Base-by-base conservation (phyloP, 768 basidiomycete species). In the Pleurotus platypus region DNA sequence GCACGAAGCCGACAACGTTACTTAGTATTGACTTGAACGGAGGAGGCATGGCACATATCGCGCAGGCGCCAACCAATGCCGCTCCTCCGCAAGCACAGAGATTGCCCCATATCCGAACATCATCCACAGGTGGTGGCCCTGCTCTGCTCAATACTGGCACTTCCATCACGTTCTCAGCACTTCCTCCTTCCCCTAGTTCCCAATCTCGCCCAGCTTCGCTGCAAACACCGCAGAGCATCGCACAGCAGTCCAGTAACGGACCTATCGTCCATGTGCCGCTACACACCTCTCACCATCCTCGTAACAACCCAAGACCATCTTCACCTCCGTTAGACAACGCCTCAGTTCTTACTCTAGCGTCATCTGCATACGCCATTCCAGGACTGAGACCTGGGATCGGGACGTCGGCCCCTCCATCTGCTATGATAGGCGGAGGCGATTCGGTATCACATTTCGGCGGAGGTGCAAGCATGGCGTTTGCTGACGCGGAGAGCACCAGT, bases 1-100 rank as follows among this genome's bases (percentile, higher is more conserved):
- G 89, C 64, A 98, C 95, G 11, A 97, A 97, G 70, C 95, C 94
- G 2, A 98, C 95, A 4, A 98, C 95, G 0, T 71, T 98, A 22
- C 76, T 97, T n/a, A 93, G 90, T 62, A 83, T 96, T 60, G 95
- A 98, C 65, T 69, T 93, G 22, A 83, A 80, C 46, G 83, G 86
- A 9, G 55, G 55, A 13, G 90, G 89, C 11, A 86, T 94, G 78
- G 94, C 89, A 0, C 93, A 96, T 70, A 96, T 96, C 62, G 94
- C 94, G 5, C 90, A 96, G 66, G 91, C 85, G 8, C 85, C 90
- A 40, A 66, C 75, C 37, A 35, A 9, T 35, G 86, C 88, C 22
- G 82, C 86, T 0, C 73, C 77, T 6, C 73, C 81, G 4, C 77
- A 80, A 55, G 60, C 76, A 11, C 74, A 80, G 60, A 81, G 89